Percentiles rank a stretch among this genome's conserved stretches.
Conservation (phyloP, 805 yeast genomes). For the Kurtzmaniella cleridarum region DNA sequence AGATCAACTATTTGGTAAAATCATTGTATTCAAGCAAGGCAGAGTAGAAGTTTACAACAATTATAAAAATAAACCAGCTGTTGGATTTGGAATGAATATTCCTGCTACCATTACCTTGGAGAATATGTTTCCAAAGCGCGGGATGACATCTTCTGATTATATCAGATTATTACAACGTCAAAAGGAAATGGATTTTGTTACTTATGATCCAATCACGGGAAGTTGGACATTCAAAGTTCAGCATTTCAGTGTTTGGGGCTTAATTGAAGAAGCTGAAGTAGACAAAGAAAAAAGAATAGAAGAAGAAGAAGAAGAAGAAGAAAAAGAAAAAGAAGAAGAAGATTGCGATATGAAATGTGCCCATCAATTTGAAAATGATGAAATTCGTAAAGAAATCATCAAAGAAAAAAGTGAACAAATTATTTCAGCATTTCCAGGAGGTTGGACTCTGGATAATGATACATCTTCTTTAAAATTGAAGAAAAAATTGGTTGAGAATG, state of each 20-base stretch:
- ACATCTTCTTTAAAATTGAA: slow-evolving; percentile 23
- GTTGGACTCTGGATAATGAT: slow-evolving; percentile 20
- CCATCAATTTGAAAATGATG: slow-evolving; percentile 24
- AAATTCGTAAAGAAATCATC: slow-evolving; percentile 27
- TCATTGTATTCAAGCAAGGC: slow-evolving; percentile 38
- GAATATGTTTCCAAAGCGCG: slow-evolving; percentile 47
- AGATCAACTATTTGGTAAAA: slow-evolving; percentile 32
- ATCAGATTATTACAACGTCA: slow-evolving; percentile 46
- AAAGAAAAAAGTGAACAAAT: slow-evolving; percentile 25
- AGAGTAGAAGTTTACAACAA: slow-evolving; percentile 62
- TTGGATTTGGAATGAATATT: slow-evolving; percentile 68
- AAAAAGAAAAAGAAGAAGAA: slow-evolving; percentile 34
- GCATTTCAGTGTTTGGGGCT: slow-evolving; percentile 94
- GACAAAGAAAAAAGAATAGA: slow-evolving; percentile 12
- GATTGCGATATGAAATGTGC: slow-evolving; percentile 29
- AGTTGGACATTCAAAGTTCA: slow-evolving; percentile 77
- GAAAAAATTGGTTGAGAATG: slow-evolving; percentile 24
- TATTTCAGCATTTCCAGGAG: slow-evolving; percentile 32
- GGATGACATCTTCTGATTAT: slow-evolving; percentile 40
- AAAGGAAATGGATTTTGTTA: slow-evolving; percentile 71
- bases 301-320: slow-evolving; percentile 43
- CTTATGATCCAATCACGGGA: slow-evolving; percentile 71
- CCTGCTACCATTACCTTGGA: slow-evolving; percentile 72
- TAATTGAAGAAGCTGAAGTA: slow-evolving; percentile 51
- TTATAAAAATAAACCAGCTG: slow-evolving; percentile 46